Percentiles rank a stretch among this genome's conserved stretches.
Evolutionary conservation across 139 green algal species (phyloP).

Genomic region (Auxenochlorella protothecoides): DNA sequence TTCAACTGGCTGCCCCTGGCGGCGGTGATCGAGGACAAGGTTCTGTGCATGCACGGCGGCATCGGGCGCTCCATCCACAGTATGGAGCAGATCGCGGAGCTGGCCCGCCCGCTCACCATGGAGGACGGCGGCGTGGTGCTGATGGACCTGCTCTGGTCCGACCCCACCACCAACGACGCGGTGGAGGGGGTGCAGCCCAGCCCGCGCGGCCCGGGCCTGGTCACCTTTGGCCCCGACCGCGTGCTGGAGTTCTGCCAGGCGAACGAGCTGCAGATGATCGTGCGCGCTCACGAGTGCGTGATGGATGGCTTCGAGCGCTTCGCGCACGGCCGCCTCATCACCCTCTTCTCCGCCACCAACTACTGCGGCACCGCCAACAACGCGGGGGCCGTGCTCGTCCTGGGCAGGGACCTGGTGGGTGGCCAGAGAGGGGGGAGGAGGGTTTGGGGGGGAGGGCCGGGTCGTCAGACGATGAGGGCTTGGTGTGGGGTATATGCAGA

Average conservation of each 20-base stretch:
- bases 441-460: no score
- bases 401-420: constrained; percentile 79
- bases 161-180: constrained; percentile 95
- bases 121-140: constrained; percentile 83
- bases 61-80: constrained; percentile 85
- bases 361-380: constrained; percentile 99
- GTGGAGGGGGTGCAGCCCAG: constrained; percentile 89
- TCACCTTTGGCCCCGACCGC: constrained; percentile 95
- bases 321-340: constrained; percentile 91
- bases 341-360: constrained; percentile 96
- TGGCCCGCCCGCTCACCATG: constrained; percentile 91
- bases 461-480: no score
- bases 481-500: no score
- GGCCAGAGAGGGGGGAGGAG: no score
- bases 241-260: constrained; percentile 96
- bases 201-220: constrained; percentile 80
- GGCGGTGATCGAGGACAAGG: constrained; percentile 84
- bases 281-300: constrained; percentile 98
- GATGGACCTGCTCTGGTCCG: constrained; percentile 97
- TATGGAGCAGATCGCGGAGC: constrained; percentile 81
- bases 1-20: constrained; percentile 99
- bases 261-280: constrained; percentile 97
- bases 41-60: constrained; percentile 91
- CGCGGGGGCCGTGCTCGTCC: constrained; percentile 50
- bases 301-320: constrained; percentile 99